Conservation (phyloP, 1,284 basidiomycete species). For the Wallemia hederae region DNA sequence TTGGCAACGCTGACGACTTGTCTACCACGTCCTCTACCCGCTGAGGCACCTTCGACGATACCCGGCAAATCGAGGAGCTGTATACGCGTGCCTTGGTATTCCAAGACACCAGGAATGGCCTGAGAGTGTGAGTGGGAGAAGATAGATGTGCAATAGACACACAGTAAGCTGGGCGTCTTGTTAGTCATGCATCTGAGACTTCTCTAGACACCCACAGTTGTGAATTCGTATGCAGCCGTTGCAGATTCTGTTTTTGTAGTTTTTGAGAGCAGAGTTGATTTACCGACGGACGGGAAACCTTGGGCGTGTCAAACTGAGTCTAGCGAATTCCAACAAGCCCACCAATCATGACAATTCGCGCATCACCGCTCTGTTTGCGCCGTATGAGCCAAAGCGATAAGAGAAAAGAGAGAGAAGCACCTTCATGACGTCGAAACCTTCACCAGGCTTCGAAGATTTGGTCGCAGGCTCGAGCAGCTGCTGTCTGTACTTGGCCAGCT, state of each 20-base stretch:
- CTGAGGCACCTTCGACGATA: constrained; percentile 87
- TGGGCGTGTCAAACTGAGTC: not conserved
- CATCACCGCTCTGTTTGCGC: constrained; percentile 22
- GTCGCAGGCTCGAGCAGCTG: constrained; percentile 59
- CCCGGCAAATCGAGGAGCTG: constrained; percentile 87
- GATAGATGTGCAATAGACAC: not conserved
- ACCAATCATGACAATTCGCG: constrained; percentile 64
- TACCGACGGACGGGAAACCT: constrained; percentile 78
- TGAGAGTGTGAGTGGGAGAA: not conserved
- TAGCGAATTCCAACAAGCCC: constrained; percentile 3
- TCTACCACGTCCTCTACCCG: constrained; percentile 70
- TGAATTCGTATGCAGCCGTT: constrained; percentile 84
- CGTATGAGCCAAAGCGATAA: constrained; percentile 6
- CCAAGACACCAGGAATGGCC: constrained; percentile 81
- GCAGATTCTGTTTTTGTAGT: constrained; percentile 69
- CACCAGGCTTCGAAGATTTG: constrained; percentile 50
- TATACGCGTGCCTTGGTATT: constrained; percentile 72
- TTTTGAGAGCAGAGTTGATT: constrained; percentile 75
- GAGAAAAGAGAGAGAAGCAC: constrained; percentile 11
- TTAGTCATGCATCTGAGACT: not conserved
- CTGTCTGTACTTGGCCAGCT: constrained; percentile 66
- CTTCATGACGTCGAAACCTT: constrained; percentile 81
- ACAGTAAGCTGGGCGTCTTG: not conserved
- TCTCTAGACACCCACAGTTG: constrained; percentile 33
- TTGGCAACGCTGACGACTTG: constrained; percentile 86